Base-by-base conservation (phyloP, 208 protist genomes). In the Trichomonas tenax region DNA sequence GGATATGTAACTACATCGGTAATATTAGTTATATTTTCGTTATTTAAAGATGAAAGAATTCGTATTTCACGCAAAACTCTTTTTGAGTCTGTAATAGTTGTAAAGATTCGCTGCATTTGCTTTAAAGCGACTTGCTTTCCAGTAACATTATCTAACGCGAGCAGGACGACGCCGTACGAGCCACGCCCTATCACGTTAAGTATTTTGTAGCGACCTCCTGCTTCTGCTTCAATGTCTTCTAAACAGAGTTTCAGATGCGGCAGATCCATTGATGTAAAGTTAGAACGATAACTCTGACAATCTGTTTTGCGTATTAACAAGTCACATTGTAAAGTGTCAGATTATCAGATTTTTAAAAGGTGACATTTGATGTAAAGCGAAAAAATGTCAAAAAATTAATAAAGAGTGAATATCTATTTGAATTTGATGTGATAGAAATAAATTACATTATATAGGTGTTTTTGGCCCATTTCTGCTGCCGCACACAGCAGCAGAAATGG, bases 111-210 rank as follows among this genome's bases (percentile, higher is more conserved):
- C 44, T 95, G 40, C 9, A 96, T 0, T 48, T 46, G 34, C 34
- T 96, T 96, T 31, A 96, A 34, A 21, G 96, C 96, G n/a, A 96
- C 96, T 15, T 96, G 40, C 8, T 38, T 49, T 6, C 40, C 40
- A 36, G 82, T 96, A 15, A 48, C 2, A 31, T 45, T 82, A 95
- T 96, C 82, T 38, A 63, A 1, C 8, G 96, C 96, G 10, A 38
- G 3, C 48, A 46, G 46, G 63, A 96, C 96, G 15, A 93, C 23
- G 23, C 96, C 96, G 34, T 96, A 95, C 2, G 96, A 84, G 0
- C 96, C 96, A 34, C 23, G 8, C 14, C 96, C 96, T 4, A 96
- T 14, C 40, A 93, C 41, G 0, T 41, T 34, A 49, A 41, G 4
- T 11, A 93, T 34, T 51, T 51, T 48, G 36, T 93, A 93, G 9